Evolutionary conservation across 2,329 filamentous ascomycete species (phyloP).

Genomic region (Aspergillus chevalieri): DNA sequence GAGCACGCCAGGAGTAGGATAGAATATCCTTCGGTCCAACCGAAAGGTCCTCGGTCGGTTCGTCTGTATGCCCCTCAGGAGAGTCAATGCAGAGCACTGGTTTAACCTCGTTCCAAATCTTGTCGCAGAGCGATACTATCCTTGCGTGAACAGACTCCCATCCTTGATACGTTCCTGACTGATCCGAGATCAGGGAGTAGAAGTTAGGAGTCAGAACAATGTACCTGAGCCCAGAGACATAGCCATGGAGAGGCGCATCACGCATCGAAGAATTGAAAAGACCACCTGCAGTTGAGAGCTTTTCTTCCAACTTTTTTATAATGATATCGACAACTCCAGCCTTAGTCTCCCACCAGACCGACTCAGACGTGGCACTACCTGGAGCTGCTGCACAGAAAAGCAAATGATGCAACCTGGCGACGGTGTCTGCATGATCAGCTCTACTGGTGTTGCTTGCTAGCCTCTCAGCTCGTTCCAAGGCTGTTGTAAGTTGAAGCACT

Average conservation of each 20-base stretch:
- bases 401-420: slow-evolving; percentile 69
- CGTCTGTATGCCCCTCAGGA: slow-evolving; percentile 70
- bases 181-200: slow-evolving; percentile 26
- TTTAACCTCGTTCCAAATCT: slow-evolving; percentile 72
- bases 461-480: slow-evolving; percentile 30
- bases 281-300: slow-evolving; percentile 56
- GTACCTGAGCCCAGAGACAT: slow-evolving; percentile 61
- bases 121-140: slow-evolving; percentile 55
- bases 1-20: slow-evolving; percentile 88
- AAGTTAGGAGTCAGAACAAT: slow-evolving; percentile 43
- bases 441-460: slow-evolving; percentile 58
- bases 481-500: slow-evolving; percentile 22
- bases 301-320: slow-evolving; percentile 57
- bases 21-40: slow-evolving; percentile 77
- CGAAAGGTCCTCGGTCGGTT: slow-evolving; percentile 62
- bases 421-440: slow-evolving; percentile 87
- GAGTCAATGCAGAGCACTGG: slow-evolving; percentile 86
- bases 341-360: slow-evolving; percentile 30
- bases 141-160: slow-evolving; percentile 37
- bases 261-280: slow-evolving; percentile 63
- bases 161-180: slow-evolving; percentile 8
- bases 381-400: slow-evolving; percentile 54
- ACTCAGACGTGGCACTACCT: slow-evolving; percentile 14
- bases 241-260: slow-evolving; percentile 62
- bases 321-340: slow-evolving; percentile 53